phyloP scores from a whole-genome alignment of 768 basidiomycete genomes.

The Phylloporus scabripes region DNA sequence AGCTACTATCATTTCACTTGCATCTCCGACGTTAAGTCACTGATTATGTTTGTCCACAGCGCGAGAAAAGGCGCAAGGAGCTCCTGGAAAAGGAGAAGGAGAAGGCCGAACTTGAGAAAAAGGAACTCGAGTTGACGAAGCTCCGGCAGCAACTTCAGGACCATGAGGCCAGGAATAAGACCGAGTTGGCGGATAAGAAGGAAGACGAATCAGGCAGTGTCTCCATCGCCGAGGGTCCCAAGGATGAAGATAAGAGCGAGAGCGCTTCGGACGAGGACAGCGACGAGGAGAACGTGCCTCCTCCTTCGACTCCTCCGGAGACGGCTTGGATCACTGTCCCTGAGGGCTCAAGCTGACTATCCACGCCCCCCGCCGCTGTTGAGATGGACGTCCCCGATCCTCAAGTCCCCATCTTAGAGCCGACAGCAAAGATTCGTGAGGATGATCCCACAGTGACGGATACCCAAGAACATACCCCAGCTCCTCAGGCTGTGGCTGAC shows the following conservation, averaged over 20 bases:
- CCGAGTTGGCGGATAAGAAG: conserved; percentile 40
- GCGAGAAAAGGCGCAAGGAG: conserved; percentile 42
- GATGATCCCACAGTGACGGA: conserved; percentile 21
- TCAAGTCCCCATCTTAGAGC: conserved; percentile 24
- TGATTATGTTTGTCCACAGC: conserved; percentile 25
- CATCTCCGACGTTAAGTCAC: not conserved
- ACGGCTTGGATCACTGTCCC: conserved; percentile 26
- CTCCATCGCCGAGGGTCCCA: conserved; percentile 10
- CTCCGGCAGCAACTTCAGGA: conserved; percentile 48
- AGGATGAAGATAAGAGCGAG: conserved; percentile 30
- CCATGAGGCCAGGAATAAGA: conserved; percentile 48
- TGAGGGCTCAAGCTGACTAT: conserved; percentile 30
- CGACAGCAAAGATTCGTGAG: conserved; percentile 16
- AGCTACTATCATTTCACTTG: conserved; percentile 13
- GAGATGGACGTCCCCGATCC: conserved; percentile 14
- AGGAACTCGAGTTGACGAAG: conserved; percentile 52
- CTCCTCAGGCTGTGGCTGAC: conserved; percentile 14
- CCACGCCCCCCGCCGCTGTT: conserved; percentile 15
- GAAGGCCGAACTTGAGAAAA: conserved; percentile 61
- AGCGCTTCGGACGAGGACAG: conserved; percentile 36
- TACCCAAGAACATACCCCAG: conserved; percentile 18
- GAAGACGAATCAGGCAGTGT: conserved; percentile 29
- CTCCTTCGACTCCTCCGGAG: conserved; percentile 28
- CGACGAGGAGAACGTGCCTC: conserved; percentile 38
- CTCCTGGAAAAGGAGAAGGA: conserved; percentile 45